Base-by-base conservation (phyloP, 2,329 filamentous ascomycete species). In the Peltaster fructicola region DNA sequence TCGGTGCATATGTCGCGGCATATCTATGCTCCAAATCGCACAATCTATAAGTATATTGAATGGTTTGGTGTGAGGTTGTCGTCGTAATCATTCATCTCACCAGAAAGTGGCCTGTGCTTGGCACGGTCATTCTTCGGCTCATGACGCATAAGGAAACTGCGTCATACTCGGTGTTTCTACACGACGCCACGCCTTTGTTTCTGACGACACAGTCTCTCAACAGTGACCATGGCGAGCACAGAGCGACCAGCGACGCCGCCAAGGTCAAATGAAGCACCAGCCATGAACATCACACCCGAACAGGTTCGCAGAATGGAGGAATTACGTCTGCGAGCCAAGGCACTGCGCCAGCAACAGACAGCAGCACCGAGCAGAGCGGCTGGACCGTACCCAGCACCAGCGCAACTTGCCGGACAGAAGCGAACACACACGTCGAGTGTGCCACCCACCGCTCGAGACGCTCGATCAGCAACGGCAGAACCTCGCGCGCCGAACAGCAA, bases 291-390 rank as follows among this genome's bases (percentile, higher is more conserved):
- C 16, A 72, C 67, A 2, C 65, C 68, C 7, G 68, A 73, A 39
- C 66, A 71, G 44, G 58, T 68, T 23, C 59, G 65, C 24, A 58
- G 57, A 35, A 68, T 69, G 47, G 85, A 93, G 68, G 72, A 85
- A 49, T 84, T 73, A 40, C 70, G 85, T 11, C 65, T 93, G 15
- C 78, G 73, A 53, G 80, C 88, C 27, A 95, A 93, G 62, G 84
- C 82, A 3, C 60, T 84, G 10, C 75, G 78, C 30, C 69, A 79
- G 37, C 72, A 75, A 42, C 65, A 66, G 30, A 71, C 34, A 40
- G 36, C 30, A 23, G 45, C 30, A 31, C 38, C 27, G n/a, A 17
- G 30, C 9, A 26, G 29, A 3, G 32, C 27, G 14, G 22, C 37
- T 18, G 24, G 27, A 30, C 32, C 44, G 31, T 48, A 34, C 23